These are phyloP conservation scores for Panicum virgatum DNA, from an alignment of 202 grass and related monocot species.

Conservation along the genomic window DNA sequence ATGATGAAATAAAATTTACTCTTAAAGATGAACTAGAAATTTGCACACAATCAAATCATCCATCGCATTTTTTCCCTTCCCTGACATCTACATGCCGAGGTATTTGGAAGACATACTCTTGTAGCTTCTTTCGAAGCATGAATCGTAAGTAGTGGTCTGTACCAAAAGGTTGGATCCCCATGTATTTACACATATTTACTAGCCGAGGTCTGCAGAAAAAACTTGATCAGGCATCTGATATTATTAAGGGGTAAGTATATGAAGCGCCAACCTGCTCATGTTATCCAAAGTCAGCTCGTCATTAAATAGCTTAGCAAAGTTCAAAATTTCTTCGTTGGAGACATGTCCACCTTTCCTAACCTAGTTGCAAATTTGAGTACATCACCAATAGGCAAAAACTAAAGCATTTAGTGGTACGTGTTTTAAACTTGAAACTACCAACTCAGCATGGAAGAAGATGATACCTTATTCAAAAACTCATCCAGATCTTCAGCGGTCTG, in stretches of 20 bases:
- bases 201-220: constrained; percentile 70
- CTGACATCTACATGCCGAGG: constrained; percentile 9
- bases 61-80: constrained; percentile 23
- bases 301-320: constrained; percentile 96
- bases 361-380: constrained; percentile 54
- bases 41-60: background rate
- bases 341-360: constrained; percentile 87
- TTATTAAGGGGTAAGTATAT: constrained; percentile 23
- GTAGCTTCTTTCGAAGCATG: constrained; percentile 93
- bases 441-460: background rate
- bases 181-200: constrained; percentile 99
- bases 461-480: constrained; percentile 86
- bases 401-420: background rate
- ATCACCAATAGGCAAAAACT: background rate
- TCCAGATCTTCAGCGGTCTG: constrained; percentile 96
- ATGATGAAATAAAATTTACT: background rate
- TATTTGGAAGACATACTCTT: constrained; percentile 59
- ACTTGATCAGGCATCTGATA: constrained; percentile 19
- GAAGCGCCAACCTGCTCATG: constrained; percentile 72
- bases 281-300: constrained; percentile 97
- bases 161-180: constrained; percentile 92
- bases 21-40: background rate
- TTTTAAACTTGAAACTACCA: constrained; percentile 22
- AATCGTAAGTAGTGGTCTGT: constrained; percentile 92
- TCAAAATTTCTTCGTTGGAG: constrained; percentile 94